Conservation (phyloP, 148 eudicot genomes). For the Chenopodium quinoa region DNA sequence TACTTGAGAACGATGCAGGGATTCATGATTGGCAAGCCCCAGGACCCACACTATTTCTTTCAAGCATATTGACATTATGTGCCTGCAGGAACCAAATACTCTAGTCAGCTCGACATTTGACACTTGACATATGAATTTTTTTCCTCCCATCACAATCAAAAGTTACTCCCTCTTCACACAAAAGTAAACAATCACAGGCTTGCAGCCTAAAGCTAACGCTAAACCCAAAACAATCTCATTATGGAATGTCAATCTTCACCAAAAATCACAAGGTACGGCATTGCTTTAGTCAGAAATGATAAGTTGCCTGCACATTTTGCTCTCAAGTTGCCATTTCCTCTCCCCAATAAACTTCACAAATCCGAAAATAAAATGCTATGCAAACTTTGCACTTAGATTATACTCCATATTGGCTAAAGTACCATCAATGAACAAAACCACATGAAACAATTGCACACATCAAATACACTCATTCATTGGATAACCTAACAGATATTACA, state of each 20-base stretch:
- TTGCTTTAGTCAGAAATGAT: neutral
- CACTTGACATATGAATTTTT: neutral
- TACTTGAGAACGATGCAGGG: constrained; percentile 43
- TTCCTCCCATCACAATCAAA: constrained; percentile 3
- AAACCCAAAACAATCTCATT: neutral
- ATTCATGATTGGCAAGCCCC: constrained; percentile 52
- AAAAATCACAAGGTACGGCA: neutral
- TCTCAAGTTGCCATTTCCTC: neutral
- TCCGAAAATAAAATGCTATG: neutral
- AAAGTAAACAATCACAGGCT: neutral
- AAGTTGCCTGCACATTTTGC: neutral
- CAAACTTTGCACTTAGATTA: neutral
- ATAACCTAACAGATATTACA: neutral
- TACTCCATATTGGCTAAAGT: too few relatives aligned
- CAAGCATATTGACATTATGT: constrained; percentile 68
- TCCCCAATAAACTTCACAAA: neutral
- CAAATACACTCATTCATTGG: neutral
- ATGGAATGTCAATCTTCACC: neutral
- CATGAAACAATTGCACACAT: neutral
- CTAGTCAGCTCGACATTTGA: constrained; percentile 52
- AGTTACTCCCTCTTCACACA: neutral
- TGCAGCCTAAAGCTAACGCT: neutral
- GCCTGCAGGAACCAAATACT: constrained; percentile 94
- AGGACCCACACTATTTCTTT: constrained; percentile 61
- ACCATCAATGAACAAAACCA: neutral